Evolutionary conservation across 1,139 yeast species (phyloP).

Genomic region (Geotrichum bryndzae): DNA sequence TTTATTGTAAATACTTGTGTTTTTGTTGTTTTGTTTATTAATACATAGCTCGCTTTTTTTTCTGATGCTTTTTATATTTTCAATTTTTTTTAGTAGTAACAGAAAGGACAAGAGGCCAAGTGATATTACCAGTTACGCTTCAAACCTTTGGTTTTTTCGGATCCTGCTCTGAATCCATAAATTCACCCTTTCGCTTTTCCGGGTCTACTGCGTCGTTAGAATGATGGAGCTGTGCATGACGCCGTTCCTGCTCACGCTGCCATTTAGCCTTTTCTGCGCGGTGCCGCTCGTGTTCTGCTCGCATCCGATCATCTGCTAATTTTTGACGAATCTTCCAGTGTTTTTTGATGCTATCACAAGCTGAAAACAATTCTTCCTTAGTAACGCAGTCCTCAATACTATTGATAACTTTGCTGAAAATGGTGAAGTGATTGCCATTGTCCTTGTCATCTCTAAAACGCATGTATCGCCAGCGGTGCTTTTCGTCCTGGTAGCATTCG

Average conservation of each 20-base stretch:
- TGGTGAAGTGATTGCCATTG: conserved; percentile 76
- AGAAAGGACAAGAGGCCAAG: background rate
- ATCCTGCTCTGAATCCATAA: background rate
- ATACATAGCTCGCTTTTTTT: background rate
- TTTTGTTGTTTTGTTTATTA: background rate
- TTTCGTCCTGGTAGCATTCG: conserved; percentile 63
- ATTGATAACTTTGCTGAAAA: conserved; percentile 73
- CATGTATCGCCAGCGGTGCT: conserved; percentile 72
- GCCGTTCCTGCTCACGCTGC: background rate
- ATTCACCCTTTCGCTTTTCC: background rate
- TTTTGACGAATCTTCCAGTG: background rate
- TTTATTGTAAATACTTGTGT: background rate
- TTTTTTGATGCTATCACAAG: background rate
- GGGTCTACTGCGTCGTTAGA: background rate
- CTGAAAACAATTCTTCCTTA: conserved; percentile 57
- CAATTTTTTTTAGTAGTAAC: background rate
- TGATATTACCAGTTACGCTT: background rate
- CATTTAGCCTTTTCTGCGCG: background rate
- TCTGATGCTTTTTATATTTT: background rate
- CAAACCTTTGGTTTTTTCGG: background rate
- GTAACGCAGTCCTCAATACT: conserved; percentile 84
- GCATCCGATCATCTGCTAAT: background rate
- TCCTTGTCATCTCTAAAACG: conserved; percentile 90
- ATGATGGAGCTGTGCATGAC: background rate
- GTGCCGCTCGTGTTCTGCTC: background rate